These are phyloP conservation scores for Xylaria sp. DNA, from an alignment of 2,329 filamentous ascomycete species.

Conservation along the genomic window DNA sequence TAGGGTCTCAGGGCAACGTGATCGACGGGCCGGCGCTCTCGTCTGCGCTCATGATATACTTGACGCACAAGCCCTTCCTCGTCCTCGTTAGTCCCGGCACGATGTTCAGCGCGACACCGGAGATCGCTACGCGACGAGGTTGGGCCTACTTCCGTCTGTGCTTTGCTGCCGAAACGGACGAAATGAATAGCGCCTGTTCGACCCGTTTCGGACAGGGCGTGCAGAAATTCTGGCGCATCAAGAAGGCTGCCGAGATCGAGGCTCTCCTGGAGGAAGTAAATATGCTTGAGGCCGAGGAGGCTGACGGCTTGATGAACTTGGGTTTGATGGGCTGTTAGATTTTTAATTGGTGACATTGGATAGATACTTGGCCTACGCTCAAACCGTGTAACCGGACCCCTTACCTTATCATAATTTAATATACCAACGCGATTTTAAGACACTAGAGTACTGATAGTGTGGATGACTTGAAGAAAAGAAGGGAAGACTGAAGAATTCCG, in stretches of 20 bases:
- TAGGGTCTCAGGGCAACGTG: constrained; percentile 50
- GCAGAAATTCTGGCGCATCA: constrained; percentile 80
- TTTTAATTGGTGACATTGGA: background rate
- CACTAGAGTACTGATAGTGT: background rate
- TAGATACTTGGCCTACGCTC: background rate
- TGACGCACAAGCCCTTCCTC: constrained; percentile 74
- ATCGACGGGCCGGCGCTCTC: constrained; percentile 67
- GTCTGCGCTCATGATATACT: constrained; percentile 74
- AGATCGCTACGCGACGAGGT: constrained; percentile 66
- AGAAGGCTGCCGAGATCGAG: constrained; percentile 72
- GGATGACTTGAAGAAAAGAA: background rate
- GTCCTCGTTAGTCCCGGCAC: constrained; percentile 76
- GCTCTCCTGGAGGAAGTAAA: constrained; percentile 60
- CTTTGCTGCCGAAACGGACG: constrained; percentile 84
- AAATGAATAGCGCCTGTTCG: constrained; percentile 70
- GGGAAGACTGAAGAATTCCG: background rate
- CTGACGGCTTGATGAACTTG: constrained; percentile 38
- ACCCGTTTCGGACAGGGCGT: constrained; percentile 74
- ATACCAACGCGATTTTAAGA: background rate
- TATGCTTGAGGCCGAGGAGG: constrained; percentile 37
- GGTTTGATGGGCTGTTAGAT: constrained; percentile 45
- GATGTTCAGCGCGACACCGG: constrained; percentile 76
- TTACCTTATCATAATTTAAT: background rate
- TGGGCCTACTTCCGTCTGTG: constrained; percentile 82
- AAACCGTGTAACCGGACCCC: background rate